These are phyloP conservation scores for Brettanomyces bruxellensis DNA, from an alignment of 805 yeast genomes.

Conservation along the genomic window DNA sequence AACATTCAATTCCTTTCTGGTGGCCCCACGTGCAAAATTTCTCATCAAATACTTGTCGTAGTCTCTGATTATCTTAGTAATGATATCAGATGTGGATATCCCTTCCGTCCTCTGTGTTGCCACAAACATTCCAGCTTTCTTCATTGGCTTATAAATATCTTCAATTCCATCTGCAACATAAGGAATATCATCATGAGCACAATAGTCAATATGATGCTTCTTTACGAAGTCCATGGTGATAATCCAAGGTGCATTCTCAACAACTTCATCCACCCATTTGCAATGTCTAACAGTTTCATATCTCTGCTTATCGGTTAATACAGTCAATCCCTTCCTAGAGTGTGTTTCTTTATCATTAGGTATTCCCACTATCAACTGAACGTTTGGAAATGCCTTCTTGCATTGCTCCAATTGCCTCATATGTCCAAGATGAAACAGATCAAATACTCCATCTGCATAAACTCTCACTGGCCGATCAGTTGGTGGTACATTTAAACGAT, in stretches of 20 bases:
- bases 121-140: constrained; percentile 81
- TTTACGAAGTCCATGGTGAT: constrained; percentile 74
- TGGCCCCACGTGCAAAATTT: constrained; percentile 95
- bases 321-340: constrained; percentile 87
- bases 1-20: constrained; percentile 91
- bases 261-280: constrained; percentile 95
- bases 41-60: constrained; percentile 95
- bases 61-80: constrained; percentile 89
- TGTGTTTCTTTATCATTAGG: constrained; percentile 90
- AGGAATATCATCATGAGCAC: constrained; percentile 96
- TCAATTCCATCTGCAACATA: constrained; percentile 84
- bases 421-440: constrained; percentile 92
- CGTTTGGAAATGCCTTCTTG: constrained; percentile 82
- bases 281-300: constrained; percentile 90
- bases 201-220: constrained; percentile 83
- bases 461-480: constrained; percentile 77
- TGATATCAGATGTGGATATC: constrained; percentile 89
- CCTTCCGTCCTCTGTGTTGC: constrained; percentile 97
- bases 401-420: constrained; percentile 98
- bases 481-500: constrained; percentile 73
- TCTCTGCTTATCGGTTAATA: constrained; percentile 78
- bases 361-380: constrained; percentile 78
- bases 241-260: constrained; percentile 93
- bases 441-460: constrained; percentile 99
- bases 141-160: constrained; percentile 90